Evolutionary conservation across 768 basidiomycete species (phyloP), one percentile per base, ranked within the genome.

Genomic region (Kwoniella botswanensis): DNA sequence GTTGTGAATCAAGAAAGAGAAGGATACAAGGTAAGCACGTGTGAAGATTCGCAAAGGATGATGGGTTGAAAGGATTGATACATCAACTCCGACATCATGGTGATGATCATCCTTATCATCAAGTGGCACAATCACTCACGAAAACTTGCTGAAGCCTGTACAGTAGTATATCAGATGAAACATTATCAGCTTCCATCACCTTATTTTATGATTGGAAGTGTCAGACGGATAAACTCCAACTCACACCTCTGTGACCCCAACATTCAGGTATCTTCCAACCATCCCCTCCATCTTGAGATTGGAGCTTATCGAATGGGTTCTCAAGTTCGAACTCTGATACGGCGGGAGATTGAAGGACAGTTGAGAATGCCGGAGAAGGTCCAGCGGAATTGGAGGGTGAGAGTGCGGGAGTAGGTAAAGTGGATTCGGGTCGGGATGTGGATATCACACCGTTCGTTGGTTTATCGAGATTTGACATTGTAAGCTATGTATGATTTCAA

Each of bases 191-290:
- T 55, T 54, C 29, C 54, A 35, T 62, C 43, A 60, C 26, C 17
- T 21, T 42, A 4, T 9, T 56, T 15, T 63, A 56, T 11, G 55
- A 22, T 35, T 21, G 56, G 53, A 35, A 22, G 44, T 55, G 22
- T 1, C 26, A 21, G 24, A 55, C 63, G 29, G 22, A 54, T 43
- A 11, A 41, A 62, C 22, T 29, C 52, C 9, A 26, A 85, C 88
- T 74, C 74, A 89, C 89, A 54, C 90, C 90, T 66, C 90, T 87
- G 79, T 90, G 90, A 46, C 89, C 89, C 90, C 89, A 96, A 83
- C 94, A 96, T 78, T 94, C 92, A 88, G 84, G 82, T 13, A 85
- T 63, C 3, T 69, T 58, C 65, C 59, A 53, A n/a, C 26, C 68
- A 54, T 68, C 72, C 56, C 60, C 54, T 56, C 54, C 55, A 60